Evolutionary conservation across 2,329 filamentous ascomycete genomes (phyloP).

Genomic region (Pseudogymnoascus sp.): DNA sequence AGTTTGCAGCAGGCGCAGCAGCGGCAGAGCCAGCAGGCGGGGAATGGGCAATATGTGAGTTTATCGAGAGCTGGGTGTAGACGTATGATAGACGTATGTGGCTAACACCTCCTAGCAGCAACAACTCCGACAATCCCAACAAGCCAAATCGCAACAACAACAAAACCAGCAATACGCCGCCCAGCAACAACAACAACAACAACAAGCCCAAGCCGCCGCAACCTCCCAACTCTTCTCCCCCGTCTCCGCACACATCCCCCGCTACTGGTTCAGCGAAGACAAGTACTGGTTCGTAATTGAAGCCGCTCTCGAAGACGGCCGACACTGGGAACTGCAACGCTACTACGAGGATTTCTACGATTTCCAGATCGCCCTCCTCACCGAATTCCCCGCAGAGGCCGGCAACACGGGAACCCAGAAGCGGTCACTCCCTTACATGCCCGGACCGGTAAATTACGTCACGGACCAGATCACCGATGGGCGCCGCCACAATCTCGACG

Average conservation of each 20-base stretch:
- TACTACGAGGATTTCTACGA: constrained; percentile 99
- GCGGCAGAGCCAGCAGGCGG: constrained; percentile 38
- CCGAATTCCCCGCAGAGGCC: constrained; percentile 84
- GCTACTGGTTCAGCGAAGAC: constrained; percentile 92
- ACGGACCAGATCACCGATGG: constrained; percentile 97
- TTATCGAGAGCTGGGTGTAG: not conserved
- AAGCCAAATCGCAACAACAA: constrained; percentile 21
- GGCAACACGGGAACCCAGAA: constrained; percentile 73
- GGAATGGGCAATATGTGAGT: constrained; percentile 42
- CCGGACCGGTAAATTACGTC: constrained; percentile 91
- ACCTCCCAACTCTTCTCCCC: constrained; percentile 60
- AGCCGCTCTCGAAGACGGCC: constrained; percentile 78
- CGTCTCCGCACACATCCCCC: constrained; percentile 73
- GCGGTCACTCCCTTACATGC: constrained; percentile 91
- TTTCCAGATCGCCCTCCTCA: constrained; percentile 90
- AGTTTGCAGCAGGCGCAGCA: constrained; percentile 53
- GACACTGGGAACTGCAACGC: constrained; percentile 84
- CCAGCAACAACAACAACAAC: constrained; percentile 28
- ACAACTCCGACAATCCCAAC: constrained; percentile 19
- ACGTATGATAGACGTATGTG: not conserved
- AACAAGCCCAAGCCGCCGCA: constrained; percentile 33
- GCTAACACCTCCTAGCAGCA: constrained; percentile 15
- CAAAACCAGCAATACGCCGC: constrained; percentile 32
- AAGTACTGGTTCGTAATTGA: constrained; percentile 99
- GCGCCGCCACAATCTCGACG: constrained; percentile 82